Evolutionary conservation across 352 stramenopile species (phyloP).

Genomic region (Globisporangium solare): DNA sequence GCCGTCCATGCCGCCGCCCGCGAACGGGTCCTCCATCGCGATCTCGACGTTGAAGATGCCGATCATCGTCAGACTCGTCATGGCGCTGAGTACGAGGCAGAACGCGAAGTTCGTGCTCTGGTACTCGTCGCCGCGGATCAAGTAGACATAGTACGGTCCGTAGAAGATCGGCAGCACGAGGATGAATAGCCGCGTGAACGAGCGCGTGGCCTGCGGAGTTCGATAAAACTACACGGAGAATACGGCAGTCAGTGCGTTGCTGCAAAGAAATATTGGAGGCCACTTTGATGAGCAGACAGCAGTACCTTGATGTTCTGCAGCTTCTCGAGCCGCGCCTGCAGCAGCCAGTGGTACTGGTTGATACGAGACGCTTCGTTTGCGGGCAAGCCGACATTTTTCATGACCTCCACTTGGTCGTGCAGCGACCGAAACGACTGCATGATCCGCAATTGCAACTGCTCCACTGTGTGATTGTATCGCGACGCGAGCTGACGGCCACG

Average conservation of each 20-base stretch:
- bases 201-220: slow-evolving; percentile 81
- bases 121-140: slow-evolving; percentile 47
- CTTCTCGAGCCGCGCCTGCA: slow-evolving; percentile 76
- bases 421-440: slow-evolving; percentile 51
- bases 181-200: slow-evolving; percentile 83
- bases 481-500: slow-evolving; percentile 38
- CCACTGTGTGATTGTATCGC: slow-evolving; percentile 33
- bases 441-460: slow-evolving; percentile 53
- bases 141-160: slow-evolving; percentile 83
- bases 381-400: slow-evolving; percentile 66
- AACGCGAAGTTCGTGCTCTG: slow-evolving; percentile 74
- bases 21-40: slow-evolving; percentile 82
- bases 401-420: slow-evolving; percentile 69
- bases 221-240: slow-evolving; percentile 59
- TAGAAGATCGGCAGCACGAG: slow-evolving; percentile 83
- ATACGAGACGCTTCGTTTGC: slow-evolving; percentile 85
- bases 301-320: slow-evolving; percentile 79
- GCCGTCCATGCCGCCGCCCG: slow-evolving; percentile 56
- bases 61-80: slow-evolving; percentile 82
- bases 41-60: slow-evolving; percentile 87
- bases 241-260: no score
- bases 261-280: not conserved
- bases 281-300: not conserved
- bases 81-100: slow-evolving; percentile 61
- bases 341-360: slow-evolving; percentile 87